Percentiles rank a stretch among this genome's conserved stretches.
These are phyloP conservation scores for Hyphopichia fennica DNA, from an alignment of 1,139 yeast genomes.

Conservation along the genomic window DNA sequence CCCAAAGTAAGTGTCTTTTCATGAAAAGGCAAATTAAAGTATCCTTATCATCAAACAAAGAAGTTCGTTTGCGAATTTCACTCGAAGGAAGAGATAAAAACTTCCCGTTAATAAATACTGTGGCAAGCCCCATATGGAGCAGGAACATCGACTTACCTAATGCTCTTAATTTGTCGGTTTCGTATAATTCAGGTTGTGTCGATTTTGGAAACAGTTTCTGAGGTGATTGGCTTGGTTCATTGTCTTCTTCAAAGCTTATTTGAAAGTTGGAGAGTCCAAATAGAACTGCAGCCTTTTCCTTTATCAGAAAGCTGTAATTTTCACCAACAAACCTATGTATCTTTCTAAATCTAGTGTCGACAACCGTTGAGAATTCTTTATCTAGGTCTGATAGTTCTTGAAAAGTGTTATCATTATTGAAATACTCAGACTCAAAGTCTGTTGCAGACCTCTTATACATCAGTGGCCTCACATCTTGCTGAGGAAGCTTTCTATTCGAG, in stretches of 20 bases:
- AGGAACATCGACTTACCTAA: conserved; percentile 21
- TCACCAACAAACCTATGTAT: conserved; percentile 17
- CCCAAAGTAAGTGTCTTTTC: conserved; percentile 29
- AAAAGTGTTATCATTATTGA: conserved; percentile 9
- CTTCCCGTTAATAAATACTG: conserved; percentile 26
- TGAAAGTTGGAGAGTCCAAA: conserved; percentile 12
- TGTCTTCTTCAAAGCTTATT: conserved; percentile 6
- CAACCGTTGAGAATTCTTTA: conserved; percentile 9
- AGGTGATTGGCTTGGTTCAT: not conserved
- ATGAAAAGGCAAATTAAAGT: conserved; percentile 23
- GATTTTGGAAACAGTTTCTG: not conserved
- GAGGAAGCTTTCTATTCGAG: conserved; percentile 10
- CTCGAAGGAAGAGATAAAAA: conserved; percentile 27
- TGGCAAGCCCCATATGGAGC: conserved; percentile 18
- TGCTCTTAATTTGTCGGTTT: conserved; percentile 19
- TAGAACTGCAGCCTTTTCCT: conserved; percentile 16
- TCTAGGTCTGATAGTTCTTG: conserved; percentile 11
- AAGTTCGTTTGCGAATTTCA: conserved; percentile 19
- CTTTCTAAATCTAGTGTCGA: conserved; percentile 5
- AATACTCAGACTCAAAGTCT: conserved; percentile 13
- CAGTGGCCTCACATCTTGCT: conserved; percentile 12
- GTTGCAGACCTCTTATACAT: conserved; percentile 14
- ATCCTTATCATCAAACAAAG: not conserved
- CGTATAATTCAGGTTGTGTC: conserved; percentile 1
- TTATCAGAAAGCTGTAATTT: conserved; percentile 19